Evolutionary conservation across 2,329 filamentous ascomycete species (phyloP).

Genomic region (Neurospora crassa): DNA sequence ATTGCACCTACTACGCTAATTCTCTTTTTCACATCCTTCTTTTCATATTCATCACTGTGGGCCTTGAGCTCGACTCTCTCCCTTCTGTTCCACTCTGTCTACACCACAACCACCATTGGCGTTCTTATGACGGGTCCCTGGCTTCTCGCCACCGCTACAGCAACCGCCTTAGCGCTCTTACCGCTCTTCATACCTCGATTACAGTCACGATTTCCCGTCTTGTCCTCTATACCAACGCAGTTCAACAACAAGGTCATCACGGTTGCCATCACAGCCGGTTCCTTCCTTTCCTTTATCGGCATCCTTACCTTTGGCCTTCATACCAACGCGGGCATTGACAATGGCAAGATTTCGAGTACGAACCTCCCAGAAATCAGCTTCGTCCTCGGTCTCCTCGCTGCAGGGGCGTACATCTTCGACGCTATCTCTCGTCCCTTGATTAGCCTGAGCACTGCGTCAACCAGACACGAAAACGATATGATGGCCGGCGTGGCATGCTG

Average conservation of each 20-base stretch:
- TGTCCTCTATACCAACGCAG: constrained; percentile 11
- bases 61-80: constrained; percentile 35
- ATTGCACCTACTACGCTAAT: constrained; percentile 40
- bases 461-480: constrained; percentile 40
- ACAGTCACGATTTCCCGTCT: background rate
- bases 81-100: constrained; percentile 33
- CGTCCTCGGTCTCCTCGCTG: constrained; percentile 37
- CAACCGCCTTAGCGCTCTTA: constrained; percentile 24
- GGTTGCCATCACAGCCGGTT: constrained; percentile 27
- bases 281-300: constrained; percentile 30
- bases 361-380: constrained; percentile 34
- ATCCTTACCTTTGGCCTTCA: constrained; percentile 37
- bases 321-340: constrained; percentile 19
- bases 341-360: background rate
- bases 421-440: constrained; percentile 32
- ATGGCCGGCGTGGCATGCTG: constrained; percentile 31
- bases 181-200: constrained; percentile 12
- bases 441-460: constrained; percentile 36
- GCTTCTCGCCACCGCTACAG: constrained; percentile 27
- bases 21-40: constrained; percentile 32
- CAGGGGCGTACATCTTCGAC: constrained; percentile 31
- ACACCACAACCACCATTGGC: constrained; percentile 26
- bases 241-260: constrained; percentile 26
- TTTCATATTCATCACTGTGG: constrained; percentile 39
- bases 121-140: constrained; percentile 35